These are phyloP conservation scores for Aspergillus awamori DNA, from an alignment of 2,329 filamentous ascomycete genomes.

Conservation along the genomic window DNA sequence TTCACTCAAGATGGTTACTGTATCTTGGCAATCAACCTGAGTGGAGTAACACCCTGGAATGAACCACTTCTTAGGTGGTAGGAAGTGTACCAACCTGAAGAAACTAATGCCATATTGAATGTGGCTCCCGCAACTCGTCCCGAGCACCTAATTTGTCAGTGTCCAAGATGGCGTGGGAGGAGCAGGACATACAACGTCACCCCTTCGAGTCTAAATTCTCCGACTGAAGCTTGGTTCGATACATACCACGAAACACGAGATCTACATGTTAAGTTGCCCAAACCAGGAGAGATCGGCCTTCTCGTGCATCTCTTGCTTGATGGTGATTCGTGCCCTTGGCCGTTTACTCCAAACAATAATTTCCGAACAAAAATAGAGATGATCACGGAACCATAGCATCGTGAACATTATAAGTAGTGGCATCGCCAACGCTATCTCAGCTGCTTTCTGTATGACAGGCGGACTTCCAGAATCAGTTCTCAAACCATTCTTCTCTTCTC, in stretches of 20 bases:
- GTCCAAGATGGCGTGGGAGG: too few species aligned
- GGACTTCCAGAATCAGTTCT: background rate
- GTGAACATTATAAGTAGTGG: background rate
- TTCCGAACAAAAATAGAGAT: background rate
- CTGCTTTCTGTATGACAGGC: background rate
- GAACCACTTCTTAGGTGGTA: too few species aligned
- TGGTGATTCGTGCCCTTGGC: background rate
- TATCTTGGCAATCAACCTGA: too few species aligned
- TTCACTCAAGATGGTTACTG: too few species aligned
- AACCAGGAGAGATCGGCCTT: background rate
- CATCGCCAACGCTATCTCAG: background rate
- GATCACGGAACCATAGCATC: background rate
- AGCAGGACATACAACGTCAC: background rate
- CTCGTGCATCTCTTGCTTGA: background rate
- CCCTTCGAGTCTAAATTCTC: background rate
- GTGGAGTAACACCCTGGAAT: too few species aligned
- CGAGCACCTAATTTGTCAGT: background rate
- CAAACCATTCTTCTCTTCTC: too few species aligned
- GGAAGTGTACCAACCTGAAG: too few species aligned
- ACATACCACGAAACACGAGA: background rate
- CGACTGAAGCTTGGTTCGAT: background rate
- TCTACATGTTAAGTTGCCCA: background rate
- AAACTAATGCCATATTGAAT: too few species aligned
- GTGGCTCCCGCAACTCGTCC: background rate
- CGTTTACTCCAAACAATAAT: background rate